Evolutionary conservation across 129 eudicot species (phyloP), one percentile per base, ranked within the genome.

Genomic region (Deinandra increscens): DNA sequence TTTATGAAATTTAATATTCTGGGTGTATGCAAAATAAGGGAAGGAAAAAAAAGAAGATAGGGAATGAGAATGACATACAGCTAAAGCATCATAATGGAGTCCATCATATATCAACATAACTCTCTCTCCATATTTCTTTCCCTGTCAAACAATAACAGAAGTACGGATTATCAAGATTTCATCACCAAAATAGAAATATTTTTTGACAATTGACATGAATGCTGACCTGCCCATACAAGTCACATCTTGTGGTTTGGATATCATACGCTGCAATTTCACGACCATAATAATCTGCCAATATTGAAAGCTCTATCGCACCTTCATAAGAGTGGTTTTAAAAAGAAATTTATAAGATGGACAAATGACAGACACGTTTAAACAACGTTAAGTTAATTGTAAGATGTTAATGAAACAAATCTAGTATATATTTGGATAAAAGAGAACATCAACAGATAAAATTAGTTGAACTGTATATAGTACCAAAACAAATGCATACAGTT

Each of bases 281-380:
- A 23, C 96, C 96, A 71, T 89, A 94, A 73, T 81, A 78, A 20
- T 94, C 96, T 12, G 97, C 87, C 68, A 94, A 77, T 81, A 94
- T 94, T 41, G 99, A 84, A 74, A 94, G 97, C 91, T 94, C 99
- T 46, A 94, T 94, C 18, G 97, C 99, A 80, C 99, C 99, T 94
- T 60, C 70, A 84, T 68, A 79, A 72, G 14, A 54, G 66, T 65
- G 33, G 45, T 74, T 74, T 53, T 0, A 12, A 64, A 64, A 22
- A 12, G 4, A 38, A 50, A n/a, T 5, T 3, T 18, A 33, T 74
- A 74, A 64, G 58, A 56, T 5, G 36, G 18, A 38, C 19, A 48
- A 31, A 63, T 26, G 20, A 39, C 49, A n/a, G 13, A 4, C 6
- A 22, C 20, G 13, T 41, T 64, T 11, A 42, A 42, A 64, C 38